Conservation (phyloP, 306 rosid species). For the Acmispon strigosus region DNA sequence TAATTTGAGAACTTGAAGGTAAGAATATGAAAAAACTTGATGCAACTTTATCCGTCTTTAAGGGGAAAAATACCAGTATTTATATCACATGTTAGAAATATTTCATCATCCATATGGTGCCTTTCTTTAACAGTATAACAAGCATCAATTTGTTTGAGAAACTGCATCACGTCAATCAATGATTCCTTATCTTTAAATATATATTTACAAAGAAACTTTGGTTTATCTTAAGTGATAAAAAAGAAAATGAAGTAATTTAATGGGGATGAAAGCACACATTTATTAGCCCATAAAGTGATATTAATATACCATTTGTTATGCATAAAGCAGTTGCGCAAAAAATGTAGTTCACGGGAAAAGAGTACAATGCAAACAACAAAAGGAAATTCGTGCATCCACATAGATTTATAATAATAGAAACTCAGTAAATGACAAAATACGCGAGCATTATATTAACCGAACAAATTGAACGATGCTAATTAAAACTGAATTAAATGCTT, state of each 20-base stretch:
- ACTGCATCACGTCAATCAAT: neutral
- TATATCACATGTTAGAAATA: neutral
- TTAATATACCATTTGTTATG: neutral
- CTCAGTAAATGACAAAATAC: neutral
- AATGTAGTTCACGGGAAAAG: neutral
- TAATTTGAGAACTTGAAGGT: neutral
- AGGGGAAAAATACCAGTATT: too few species aligned
- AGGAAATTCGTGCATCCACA: neutral
- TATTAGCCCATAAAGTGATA: neutral
- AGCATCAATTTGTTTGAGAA: constrained; percentile 6
- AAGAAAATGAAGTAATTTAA: neutral
- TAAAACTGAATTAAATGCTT: constrained; percentile 14
- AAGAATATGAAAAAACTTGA: neutral
- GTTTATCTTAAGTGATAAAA: constrained; percentile 6
- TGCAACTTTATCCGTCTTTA: neutral
- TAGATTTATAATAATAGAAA: neutral
- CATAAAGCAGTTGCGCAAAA: neutral
- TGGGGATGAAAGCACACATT: neutral
- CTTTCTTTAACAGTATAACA: neutral
- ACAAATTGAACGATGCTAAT: neutral
- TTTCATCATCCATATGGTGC: constrained; percentile 12
- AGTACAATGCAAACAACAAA: neutral
- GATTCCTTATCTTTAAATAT: neutral
- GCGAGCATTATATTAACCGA: neutral
- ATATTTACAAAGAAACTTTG: neutral